phyloP scores from a whole-genome alignment of 2,329 filamentous ascomycete genomes.

The Fusarium sp. region DNA sequence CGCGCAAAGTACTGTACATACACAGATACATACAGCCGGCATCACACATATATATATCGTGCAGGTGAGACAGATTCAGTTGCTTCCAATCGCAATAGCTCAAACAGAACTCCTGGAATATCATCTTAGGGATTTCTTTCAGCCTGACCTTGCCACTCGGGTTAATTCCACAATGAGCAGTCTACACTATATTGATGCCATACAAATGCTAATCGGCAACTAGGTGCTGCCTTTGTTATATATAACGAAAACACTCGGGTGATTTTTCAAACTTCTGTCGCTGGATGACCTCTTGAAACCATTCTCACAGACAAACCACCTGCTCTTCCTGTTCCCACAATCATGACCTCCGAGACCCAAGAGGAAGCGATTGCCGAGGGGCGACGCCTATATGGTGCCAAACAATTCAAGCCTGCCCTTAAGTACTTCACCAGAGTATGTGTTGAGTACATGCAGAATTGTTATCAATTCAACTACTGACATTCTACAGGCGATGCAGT shows the following conservation, averaged over 20 bases:
- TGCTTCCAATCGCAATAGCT: neutral
- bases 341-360: constrained; percentile 38
- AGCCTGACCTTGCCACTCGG: constrained; percentile 15
- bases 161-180: neutral
- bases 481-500: constrained; percentile 50
- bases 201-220: constrained; percentile 1
- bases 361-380: constrained; percentile 50
- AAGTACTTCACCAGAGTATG: constrained; percentile 53
- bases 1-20: constrained; percentile 1
- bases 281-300: neutral
- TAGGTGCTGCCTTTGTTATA: neutral
- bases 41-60: neutral
- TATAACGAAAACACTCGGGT: neutral
- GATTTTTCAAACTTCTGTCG: neutral
- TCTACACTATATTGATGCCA: neutral
- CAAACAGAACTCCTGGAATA: neutral
- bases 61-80: constrained; percentile 29
- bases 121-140: neutral
- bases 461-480: neutral
- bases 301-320: neutral
- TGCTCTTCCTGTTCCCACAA: neutral
- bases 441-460: neutral
- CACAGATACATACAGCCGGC: neutral
- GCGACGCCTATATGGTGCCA: constrained; percentile 49
- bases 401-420: constrained; percentile 51